phyloP scores from a whole-genome alignment of 495 filamentous ascomycete species.

The Aspergillus conjunctus region DNA sequence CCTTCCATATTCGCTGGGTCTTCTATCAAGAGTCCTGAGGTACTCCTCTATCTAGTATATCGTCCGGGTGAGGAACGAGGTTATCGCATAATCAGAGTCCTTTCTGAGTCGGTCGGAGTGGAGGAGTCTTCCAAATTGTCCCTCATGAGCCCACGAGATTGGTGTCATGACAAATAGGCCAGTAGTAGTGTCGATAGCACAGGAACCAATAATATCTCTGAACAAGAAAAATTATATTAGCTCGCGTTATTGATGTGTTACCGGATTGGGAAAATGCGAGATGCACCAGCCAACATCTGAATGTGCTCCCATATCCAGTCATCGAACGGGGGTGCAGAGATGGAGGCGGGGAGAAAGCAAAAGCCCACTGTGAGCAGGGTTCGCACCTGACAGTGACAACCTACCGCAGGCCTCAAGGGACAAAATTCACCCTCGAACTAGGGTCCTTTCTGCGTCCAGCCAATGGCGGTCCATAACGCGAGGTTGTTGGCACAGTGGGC shows the following conservation, averaged over 20 bases:
- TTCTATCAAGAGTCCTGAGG: too few relatives aligned
- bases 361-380: too few relatives aligned
- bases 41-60: too few relatives aligned
- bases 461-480: not conserved
- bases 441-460: conserved; percentile 7
- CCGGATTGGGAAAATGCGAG: conserved; percentile 20
- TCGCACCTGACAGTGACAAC: too few relatives aligned
- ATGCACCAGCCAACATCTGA: not conserved
- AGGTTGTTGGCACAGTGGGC: not conserved
- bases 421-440: not conserved
- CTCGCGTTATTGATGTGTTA: conserved; percentile 10
- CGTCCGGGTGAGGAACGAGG: too few relatives aligned
- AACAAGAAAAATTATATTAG: conserved; percentile 8
- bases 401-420: not conserved
- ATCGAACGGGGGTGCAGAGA: not conserved
- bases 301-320: not conserved
- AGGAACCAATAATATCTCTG: conserved; percentile 14
- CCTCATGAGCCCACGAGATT: not conserved
- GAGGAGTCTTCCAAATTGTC: not conserved
- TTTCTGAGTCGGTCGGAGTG: too few relatives aligned
- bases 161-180: conserved; percentile 15
- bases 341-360: not conserved
- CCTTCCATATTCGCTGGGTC: too few relatives aligned
- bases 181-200: not conserved
- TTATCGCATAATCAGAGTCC: too few relatives aligned